A percentile compares a stretch with the other conserved stretches of the same genome.
phyloP scores from a whole-genome alignment of 2,329 filamentous ascomycete genomes.

The Tolypocladium pustulatum region DNA sequence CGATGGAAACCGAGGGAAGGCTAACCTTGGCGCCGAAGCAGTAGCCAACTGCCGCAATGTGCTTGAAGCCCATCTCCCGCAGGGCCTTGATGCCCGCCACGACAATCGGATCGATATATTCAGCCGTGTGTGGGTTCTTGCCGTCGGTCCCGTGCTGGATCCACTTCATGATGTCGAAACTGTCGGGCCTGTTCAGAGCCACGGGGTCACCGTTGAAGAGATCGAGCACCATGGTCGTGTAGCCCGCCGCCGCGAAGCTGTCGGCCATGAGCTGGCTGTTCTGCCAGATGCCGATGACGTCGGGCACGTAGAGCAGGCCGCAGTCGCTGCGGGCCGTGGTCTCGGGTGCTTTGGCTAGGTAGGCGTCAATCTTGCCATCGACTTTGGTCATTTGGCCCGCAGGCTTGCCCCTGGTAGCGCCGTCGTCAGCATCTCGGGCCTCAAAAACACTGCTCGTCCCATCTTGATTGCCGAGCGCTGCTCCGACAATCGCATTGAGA shows the following conservation, averaged over 20 bases:
- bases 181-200: conserved; percentile 12
- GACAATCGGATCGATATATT: conserved; percentile 22
- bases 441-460: not conserved
- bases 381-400: conserved; percentile 36
- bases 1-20: conserved; percentile 15
- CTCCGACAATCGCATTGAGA: not conserved
- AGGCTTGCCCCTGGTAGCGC: conserved; percentile 31
- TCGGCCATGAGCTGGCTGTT: conserved; percentile 32
- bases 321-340: conserved; percentile 13
- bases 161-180: conserved; percentile 22
- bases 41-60: conserved; percentile 49
- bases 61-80: conserved; percentile 37
- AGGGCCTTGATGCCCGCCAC: conserved; percentile 40
- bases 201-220: conserved; percentile 26
- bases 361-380: conserved; percentile 30
- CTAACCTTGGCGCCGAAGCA: conserved; percentile 54
- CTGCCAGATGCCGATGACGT: conserved; percentile 26
- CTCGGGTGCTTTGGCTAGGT: conserved; percentile 35
- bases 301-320: conserved; percentile 25
- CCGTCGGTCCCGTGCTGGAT: conserved; percentile 31
- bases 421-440: not conserved
- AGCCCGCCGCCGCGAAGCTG: conserved; percentile 25
- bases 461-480: not conserved
- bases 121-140: conserved; percentile 31
- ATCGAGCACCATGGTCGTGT: conserved; percentile 26